These are phyloP conservation scores for Fragaria vesca DNA, from an alignment of 306 rosid genomes.

Conservation along the genomic window DNA sequence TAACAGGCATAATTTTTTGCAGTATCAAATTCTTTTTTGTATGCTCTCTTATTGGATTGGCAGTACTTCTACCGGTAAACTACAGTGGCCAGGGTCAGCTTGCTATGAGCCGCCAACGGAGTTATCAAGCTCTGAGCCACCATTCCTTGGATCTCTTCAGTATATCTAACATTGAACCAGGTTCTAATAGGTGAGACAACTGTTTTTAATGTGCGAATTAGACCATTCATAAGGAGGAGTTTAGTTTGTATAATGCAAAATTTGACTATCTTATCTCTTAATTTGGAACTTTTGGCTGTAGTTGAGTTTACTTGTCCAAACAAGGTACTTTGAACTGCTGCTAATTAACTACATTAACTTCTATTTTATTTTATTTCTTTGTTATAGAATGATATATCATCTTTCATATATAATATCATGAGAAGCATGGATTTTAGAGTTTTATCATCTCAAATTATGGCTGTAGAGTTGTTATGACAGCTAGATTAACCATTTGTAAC, in stretches of 20 bases:
- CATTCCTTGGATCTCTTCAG: slow-evolving; percentile 69
- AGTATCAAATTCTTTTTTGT: slow-evolving; percentile 72
- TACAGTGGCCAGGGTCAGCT: slow-evolving; percentile 39
- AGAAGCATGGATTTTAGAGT: background rate
- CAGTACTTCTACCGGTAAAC: slow-evolving; percentile 67
- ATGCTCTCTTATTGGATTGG: slow-evolving; percentile 69
- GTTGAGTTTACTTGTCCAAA: background rate
- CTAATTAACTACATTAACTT: no score
- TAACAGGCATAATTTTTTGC: slow-evolving; percentile 21
- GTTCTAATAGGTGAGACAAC: slow-evolving; percentile 57
- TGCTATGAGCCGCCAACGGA: slow-evolving; percentile 19
- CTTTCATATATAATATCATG: background rate
- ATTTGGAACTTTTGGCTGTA: background rate
- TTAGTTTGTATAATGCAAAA: background rate
- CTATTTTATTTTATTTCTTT: background rate
- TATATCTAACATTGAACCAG: slow-evolving; percentile 66
- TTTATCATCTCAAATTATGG: background rate
- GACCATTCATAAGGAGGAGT: background rate
- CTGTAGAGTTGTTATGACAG: background rate
- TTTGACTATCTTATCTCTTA: background rate
- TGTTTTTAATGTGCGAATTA: background rate
- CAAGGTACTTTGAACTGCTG: background rate
- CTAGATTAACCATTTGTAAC: background rate
- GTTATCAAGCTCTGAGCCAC: slow-evolving; percentile 22
- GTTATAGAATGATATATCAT: background rate